Percentiles rank a stretch among this genome's conserved stretches.
These are phyloP conservation scores for Haematococcus lacustris DNA, from an alignment of 139 green algal genomes.

Conservation along the genomic window DNA sequence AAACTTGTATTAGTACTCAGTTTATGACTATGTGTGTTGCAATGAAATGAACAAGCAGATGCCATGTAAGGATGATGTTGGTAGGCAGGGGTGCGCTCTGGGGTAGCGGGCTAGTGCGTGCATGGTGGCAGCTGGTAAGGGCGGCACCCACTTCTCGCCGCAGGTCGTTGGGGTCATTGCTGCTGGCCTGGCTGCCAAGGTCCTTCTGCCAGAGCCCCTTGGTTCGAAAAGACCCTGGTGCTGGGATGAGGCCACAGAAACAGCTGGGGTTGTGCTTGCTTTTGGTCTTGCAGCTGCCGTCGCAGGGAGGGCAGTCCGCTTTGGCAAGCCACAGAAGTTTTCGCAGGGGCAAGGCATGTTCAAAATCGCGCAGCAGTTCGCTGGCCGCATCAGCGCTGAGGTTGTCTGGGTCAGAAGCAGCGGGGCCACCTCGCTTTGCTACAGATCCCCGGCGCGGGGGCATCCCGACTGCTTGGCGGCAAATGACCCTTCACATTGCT, in stretches of 20 bases:
- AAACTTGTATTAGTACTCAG: not conserved
- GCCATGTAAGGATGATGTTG: not conserved
- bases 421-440: too few species aligned
- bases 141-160: not conserved
- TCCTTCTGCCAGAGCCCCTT: constrained; percentile 77
- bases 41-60: not conserved
- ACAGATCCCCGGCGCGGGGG: too few species aligned
- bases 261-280: constrained; percentile 61
- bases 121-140: too few species aligned
- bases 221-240: constrained; percentile 30
- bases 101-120: not conserved
- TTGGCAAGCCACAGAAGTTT: not conserved
- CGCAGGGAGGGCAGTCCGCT: not conserved
- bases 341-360: too few species aligned
- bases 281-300: not conserved
- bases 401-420: too few species aligned
- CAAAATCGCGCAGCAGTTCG: too few species aligned
- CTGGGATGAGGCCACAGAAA: constrained; percentile 58
- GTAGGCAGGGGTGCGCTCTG: not conserved
- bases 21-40: not conserved
- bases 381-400: too few species aligned
- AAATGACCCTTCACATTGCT: too few species aligned
- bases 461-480: too few species aligned
- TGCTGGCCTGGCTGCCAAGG: constrained; percentile 47
- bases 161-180: constrained; percentile 13